Evolutionary conservation across 2,329 filamentous ascomycete species (phyloP).

Genomic region (Fusarium phyllophilum): DNA sequence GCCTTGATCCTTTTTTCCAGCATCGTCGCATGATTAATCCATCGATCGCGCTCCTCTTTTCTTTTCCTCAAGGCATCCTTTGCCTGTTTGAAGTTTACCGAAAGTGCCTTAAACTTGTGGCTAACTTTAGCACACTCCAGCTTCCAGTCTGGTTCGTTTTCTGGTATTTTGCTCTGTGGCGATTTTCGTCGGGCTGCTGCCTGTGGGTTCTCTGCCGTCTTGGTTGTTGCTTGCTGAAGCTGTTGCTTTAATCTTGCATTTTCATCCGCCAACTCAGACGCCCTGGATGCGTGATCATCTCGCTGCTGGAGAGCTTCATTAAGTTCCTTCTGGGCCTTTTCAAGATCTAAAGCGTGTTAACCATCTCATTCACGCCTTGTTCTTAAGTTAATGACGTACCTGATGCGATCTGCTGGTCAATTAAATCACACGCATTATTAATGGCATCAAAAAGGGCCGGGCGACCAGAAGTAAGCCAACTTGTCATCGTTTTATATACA

Average conservation of each 20-base stretch:
- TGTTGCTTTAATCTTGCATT: conserved; percentile 34
- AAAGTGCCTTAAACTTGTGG: conserved; percentile 54
- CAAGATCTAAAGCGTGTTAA: conserved; percentile 45
- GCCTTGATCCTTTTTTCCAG: conserved; percentile 56
- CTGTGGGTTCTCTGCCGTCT: background rate
- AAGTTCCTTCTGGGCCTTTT: conserved; percentile 56
- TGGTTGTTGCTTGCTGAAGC: conserved; percentile 17
- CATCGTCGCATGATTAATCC: conserved; percentile 57
- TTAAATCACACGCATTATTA: conserved; percentile 51
- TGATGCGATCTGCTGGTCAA: conserved; percentile 51
- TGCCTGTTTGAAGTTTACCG: conserved; percentile 53
- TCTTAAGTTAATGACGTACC: conserved; percentile 45
- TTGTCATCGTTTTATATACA: conserved; percentile 48
- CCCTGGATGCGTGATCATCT: conserved; percentile 20
- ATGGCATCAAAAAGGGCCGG: conserved; percentile 54
- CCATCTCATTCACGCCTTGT: background rate
- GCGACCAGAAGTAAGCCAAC: conserved; percentile 53
- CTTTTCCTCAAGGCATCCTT: conserved; percentile 53
- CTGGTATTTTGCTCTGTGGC: background rate
- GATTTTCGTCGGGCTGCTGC: background rate
- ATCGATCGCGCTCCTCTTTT: conserved; percentile 55
- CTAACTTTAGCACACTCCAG: conserved; percentile 52
- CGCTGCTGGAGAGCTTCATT: conserved; percentile 31
- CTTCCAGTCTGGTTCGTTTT: conserved; percentile 39
- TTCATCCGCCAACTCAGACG: conserved; percentile 24